These are phyloP conservation scores for Aspergillus sp. DNA, from an alignment of 2,329 filamentous ascomycete genomes.

Conservation along the genomic window DNA sequence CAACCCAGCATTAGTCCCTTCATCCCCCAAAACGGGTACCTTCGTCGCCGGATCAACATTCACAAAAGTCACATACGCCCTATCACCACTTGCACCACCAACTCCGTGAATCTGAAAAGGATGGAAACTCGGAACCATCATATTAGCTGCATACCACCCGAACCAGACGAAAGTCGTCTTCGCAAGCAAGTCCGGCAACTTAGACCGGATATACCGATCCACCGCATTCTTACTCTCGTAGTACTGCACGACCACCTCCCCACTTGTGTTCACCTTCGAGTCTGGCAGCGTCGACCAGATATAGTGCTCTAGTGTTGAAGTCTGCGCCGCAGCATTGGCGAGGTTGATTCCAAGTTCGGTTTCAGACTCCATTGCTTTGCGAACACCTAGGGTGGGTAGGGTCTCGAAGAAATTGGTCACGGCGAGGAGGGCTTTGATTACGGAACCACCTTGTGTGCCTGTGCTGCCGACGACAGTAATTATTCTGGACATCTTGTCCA, in stretches of 20 bases:
- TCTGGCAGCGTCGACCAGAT: constrained; percentile 48
- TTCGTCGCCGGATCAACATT: background rate
- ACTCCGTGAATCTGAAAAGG: background rate
- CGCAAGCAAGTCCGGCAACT: constrained; percentile 19
- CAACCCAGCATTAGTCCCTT: background rate
- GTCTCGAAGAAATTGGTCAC: constrained; percentile 46
- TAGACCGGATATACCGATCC: background rate
- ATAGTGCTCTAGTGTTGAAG: constrained; percentile 43
- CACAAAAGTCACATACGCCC: background rate
- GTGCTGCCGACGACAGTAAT: constrained; percentile 4
- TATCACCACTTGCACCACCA: constrained; percentile 6
- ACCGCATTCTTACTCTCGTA: background rate
- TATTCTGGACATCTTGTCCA: background rate
- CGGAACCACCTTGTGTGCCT: constrained; percentile 2
- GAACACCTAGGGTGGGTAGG: constrained; percentile 27
- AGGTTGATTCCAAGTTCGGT: constrained; percentile 43
- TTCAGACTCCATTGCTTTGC: constrained; percentile 40
- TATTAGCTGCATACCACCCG: constrained; percentile 38
- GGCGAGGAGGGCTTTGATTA: constrained; percentile 7
- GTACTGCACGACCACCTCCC: background rate
- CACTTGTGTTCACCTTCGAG: background rate
- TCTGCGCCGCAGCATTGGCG: constrained; percentile 42
- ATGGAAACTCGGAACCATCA: constrained; percentile 25
- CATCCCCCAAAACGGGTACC: background rate
- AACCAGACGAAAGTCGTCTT: constrained; percentile 47